Evolutionary conservation across 345 rosid species (phyloP).

Genomic region (Kernera saxatilis): DNA sequence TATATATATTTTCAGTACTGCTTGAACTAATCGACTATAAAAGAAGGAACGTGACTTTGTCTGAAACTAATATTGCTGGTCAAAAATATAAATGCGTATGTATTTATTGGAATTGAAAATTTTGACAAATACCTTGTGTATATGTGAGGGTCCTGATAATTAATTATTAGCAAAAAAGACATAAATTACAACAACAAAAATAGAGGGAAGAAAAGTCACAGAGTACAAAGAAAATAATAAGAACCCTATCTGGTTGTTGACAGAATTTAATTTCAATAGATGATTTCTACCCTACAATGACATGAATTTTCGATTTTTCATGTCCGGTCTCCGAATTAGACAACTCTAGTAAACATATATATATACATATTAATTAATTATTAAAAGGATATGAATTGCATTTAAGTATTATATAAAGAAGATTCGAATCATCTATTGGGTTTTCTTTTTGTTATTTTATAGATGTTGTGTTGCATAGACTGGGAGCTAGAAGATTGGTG

Average conservation of each 20-base stretch:
- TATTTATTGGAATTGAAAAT: not conserved
- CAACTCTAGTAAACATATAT: too few relatives aligned
- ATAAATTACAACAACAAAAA: not conserved
- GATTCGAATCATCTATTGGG: not conserved
- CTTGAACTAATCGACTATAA: not conserved
- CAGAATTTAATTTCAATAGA: constrained; percentile 6
- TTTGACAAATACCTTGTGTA: not conserved
- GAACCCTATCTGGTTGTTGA: constrained; percentile 22
- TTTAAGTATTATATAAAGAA: not conserved
- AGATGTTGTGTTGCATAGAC: constrained; percentile 57
- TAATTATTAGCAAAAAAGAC: not conserved
- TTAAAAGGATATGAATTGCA: not conserved
- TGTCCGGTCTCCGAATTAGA: too few relatives aligned
- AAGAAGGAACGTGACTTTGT: not conserved
- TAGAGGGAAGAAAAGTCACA: not conserved
- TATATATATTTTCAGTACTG: not conserved
- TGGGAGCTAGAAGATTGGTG: constrained; percentile 56
- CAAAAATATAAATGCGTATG: constrained; percentile 1
- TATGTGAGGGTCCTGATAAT: constrained; percentile 12
- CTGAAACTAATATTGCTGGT: not conserved
- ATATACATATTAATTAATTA: too few relatives aligned
- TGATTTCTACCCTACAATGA: not conserved
- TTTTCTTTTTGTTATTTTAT: constrained; percentile 12
- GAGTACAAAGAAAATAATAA: too few relatives aligned
- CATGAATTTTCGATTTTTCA: too few relatives aligned